Percentiles rank a stretch among this genome's conserved stretches.
phyloP scores from a whole-genome alignment of 768 basidiomycete genomes.

The Lactarius psammicola region DNA sequence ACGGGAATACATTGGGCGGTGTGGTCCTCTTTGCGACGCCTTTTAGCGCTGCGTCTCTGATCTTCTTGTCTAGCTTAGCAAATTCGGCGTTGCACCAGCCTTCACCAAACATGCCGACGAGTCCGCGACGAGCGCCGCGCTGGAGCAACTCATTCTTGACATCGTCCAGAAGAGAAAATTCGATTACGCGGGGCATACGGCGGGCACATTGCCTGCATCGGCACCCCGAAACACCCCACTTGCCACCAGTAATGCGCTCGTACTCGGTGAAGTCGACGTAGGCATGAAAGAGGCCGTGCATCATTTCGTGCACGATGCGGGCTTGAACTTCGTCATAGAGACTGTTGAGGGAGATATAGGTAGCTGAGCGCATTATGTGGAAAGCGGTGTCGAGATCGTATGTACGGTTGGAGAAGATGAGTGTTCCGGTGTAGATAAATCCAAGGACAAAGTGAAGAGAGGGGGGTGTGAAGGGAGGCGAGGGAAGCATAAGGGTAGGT shows the following conservation, averaged over 20 bases:
- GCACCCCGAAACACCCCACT: conserved; percentile 84
- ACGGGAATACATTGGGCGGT: conserved; percentile 61
- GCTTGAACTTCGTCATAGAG: conserved; percentile 81
- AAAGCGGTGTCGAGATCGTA: conserved; percentile 94
- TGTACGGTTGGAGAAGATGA: conserved; percentile 86
- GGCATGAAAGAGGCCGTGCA: conserved; percentile 86
- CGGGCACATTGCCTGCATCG: conserved; percentile 80
- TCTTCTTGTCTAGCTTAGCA: conserved; percentile 61
- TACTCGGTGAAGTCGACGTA: conserved; percentile 79
- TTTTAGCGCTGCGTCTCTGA: conserved; percentile 66
- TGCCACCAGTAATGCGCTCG: conserved; percentile 66
- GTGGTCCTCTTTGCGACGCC: conserved; percentile 70
- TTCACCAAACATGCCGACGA: conserved; percentile 84
- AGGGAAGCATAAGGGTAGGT: conserved; percentile 69
- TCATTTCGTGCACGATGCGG: conserved; percentile 82
- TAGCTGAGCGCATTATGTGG: conserved; percentile 79
- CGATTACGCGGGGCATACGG: conserved; percentile 77
- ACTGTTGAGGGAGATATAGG: conserved; percentile 71
- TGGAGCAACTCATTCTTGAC: conserved; percentile 72
- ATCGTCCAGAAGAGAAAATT: conserved; percentile 75
- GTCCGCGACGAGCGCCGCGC: conserved; percentile 65
- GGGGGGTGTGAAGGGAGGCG: conserved; percentile 92
- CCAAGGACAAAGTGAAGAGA: conserved; percentile 92
- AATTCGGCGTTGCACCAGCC: conserved; percentile 88
- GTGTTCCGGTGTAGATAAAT: conserved; percentile 93